Base-by-base conservation (phyloP, 768 basidiomycete species). In the Trametes punicea region DNA sequence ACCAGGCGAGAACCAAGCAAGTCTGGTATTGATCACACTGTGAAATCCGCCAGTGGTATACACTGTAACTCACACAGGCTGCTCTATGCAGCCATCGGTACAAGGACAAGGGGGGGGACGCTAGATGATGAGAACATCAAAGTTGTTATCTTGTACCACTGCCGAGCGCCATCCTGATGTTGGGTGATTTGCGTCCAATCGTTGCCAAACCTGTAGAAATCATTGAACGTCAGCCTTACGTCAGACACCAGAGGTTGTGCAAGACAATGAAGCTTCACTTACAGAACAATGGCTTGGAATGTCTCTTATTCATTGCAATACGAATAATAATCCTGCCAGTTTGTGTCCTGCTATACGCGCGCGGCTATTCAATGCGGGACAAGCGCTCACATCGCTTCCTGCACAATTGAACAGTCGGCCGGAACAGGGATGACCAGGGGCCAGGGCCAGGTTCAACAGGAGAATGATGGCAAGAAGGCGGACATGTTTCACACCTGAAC, bases 231-330 rank as follows among this genome's bases (percentile, higher is more conserved):
- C 40, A 61, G 33, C 21, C 13, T 51, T 57, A 55, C 45, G 54
- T 54, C 52, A 55, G 46, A 56, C 29, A 56, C 57, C 57, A 54
- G 16, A 20, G 34, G 46, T n/a, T 33, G 46, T 47, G 41, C 51
- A 20, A 30, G 52, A 56, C 57, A 56, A 60, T 53, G 36, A 41
- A 33, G 59, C 63, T 69, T 47, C 54, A 70, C 70, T 67, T 68
- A 58, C 16, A 65, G 59, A 25, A 72, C 67, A 58, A 74, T 67
- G 59, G 69, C 60, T 45, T 74, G 70, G 34, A 67, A 63, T 20
- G 71, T 70, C 58, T 73, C 70, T 48, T 75, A 69, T 64, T 77
- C 74, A 66, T 70, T 72, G 61, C 66, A 70, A 51, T 72, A 42
- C 13, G 21, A 11, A 52, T 30, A 39, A 31, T 8, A n/a, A 42